Percentiles rank a stretch among this genome's conserved stretches.
phyloP scores from a whole-genome alignment of 2,329 filamentous ascomycete genomes.

The Penicillium sp. region DNA sequence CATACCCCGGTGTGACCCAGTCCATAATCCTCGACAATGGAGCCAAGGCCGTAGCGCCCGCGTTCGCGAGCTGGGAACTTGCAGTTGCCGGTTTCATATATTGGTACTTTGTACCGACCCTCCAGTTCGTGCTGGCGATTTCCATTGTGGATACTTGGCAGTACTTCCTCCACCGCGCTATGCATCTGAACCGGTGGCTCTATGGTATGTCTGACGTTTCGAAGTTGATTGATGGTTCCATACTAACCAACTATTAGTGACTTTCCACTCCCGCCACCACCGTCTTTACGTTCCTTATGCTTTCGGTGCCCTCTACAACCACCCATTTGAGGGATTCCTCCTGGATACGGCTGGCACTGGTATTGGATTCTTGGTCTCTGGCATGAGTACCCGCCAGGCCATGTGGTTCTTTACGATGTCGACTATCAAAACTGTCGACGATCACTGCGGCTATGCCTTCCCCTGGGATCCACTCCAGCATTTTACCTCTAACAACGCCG shows the following conservation, averaged over 20 bases:
- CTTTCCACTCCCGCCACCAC: slow-evolving; percentile 93
- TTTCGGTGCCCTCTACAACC: slow-evolving; percentile 95
- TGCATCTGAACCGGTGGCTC: slow-evolving; percentile 97
- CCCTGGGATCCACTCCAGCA: slow-evolving; percentile 93
- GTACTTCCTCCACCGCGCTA: slow-evolving; percentile 92
- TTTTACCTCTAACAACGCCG: slow-evolving; percentile 90
- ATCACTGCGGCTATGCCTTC: slow-evolving; percentile 95
- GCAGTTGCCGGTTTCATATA: slow-evolving; percentile 74
- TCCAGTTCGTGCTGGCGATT: slow-evolving; percentile 76
- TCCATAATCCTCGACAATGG: slow-evolving; percentile 55
- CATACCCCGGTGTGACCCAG: slow-evolving; percentile 71
- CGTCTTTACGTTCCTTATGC: slow-evolving; percentile 96
- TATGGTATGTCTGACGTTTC: slow-evolving; percentile 67
- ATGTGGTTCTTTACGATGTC: slow-evolving; percentile 87
- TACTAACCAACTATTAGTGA: slow-evolving; percentile 53
- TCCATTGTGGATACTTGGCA: slow-evolving; percentile 92
- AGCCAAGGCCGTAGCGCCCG: slow-evolving; percentile 56
- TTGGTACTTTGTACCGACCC: slow-evolving; percentile 69
- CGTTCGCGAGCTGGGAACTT: slow-evolving; percentile 84
- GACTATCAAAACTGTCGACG: slow-evolving; percentile 94
- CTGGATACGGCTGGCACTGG: slow-evolving; percentile 88
- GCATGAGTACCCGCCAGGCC: slow-evolving; percentile 81
- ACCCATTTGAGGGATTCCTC: slow-evolving; percentile 89
- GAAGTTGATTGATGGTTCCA: background rate
- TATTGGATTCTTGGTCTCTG: slow-evolving; percentile 74